Conservation (phyloP, 2,329 filamentous ascomycete species). For the Aureobasidium vineae region DNA sequence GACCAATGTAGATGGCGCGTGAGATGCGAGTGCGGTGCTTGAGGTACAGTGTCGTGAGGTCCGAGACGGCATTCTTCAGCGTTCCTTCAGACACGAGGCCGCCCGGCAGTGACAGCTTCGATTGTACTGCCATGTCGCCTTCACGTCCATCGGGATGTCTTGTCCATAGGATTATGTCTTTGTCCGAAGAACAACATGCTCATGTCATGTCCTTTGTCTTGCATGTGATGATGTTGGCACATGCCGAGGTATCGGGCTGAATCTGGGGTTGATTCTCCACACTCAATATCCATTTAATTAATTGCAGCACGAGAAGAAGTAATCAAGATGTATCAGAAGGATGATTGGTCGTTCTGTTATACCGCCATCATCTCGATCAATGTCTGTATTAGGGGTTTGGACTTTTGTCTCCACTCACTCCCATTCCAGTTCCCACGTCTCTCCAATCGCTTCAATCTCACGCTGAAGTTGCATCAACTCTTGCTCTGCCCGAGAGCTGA, state of each 20-base stretch:
- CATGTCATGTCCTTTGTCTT: constrained; percentile 1
- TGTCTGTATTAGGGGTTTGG: background rate
- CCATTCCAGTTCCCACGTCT: constrained; percentile 53
- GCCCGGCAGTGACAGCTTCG: constrained; percentile 61
- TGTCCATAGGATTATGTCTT: background rate
- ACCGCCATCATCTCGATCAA: background rate
- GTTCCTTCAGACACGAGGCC: constrained; percentile 56
- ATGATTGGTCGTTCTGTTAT: background rate
- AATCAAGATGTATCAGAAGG: background rate
- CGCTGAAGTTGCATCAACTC: constrained; percentile 59
- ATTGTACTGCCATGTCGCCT: constrained; percentile 66
- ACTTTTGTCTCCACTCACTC: constrained; percentile 39
- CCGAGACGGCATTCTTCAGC: constrained; percentile 62
- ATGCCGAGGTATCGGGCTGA: constrained; percentile 9
- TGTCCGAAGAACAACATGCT: background rate
- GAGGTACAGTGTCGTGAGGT: constrained; percentile 71
- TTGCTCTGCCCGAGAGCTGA: constrained; percentile 46
- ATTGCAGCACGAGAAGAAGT: background rate
- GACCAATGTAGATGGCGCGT: constrained; percentile 75
- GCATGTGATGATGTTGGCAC: constrained; percentile 16
- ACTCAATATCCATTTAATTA: background rate
- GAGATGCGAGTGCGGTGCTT: constrained; percentile 79
- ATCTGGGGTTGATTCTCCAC: background rate
- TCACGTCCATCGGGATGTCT: background rate
- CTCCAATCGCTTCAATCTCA: constrained; percentile 50